A percentile compares a stretch with the other conserved stretches of the same genome.
phyloP scores from a whole-genome alignment of 108 stramenopile genomes.

The Discostella stelligeroides region DNA sequence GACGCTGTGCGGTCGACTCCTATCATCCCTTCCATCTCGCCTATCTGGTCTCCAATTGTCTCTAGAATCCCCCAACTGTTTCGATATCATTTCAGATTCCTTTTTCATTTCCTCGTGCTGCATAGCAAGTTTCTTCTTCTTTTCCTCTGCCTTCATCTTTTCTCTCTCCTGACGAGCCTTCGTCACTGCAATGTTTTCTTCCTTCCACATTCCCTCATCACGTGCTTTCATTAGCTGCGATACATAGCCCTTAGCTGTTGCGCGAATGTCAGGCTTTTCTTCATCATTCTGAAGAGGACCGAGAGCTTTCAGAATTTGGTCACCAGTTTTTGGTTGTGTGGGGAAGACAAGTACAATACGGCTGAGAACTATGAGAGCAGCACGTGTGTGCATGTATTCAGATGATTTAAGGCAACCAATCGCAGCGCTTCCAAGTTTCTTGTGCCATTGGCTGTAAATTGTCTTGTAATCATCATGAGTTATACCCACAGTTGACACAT shows the following conservation, averaged over 20 bases:
- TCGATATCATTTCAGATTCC: constrained; percentile 68
- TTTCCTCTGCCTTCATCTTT: constrained; percentile 59
- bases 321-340: constrained; percentile 70
- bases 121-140: constrained; percentile 67
- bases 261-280: constrained; percentile 77
- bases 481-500: constrained; percentile 35
- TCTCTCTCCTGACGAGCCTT: constrained; percentile 73
- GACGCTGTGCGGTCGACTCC: constrained; percentile 35
- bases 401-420: constrained; percentile 75
- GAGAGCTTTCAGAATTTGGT: constrained; percentile 65
- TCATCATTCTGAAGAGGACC: constrained; percentile 67
- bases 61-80: constrained; percentile 55
- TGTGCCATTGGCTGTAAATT: constrained; percentile 82
- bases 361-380: constrained; percentile 75
- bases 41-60: constrained; percentile 31
- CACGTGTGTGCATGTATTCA: constrained; percentile 86
- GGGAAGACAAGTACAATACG: constrained; percentile 80
- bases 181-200: constrained; percentile 68
- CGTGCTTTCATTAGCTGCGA: constrained; percentile 78
- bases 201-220: constrained; percentile 86
- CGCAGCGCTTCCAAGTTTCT: constrained; percentile 61
- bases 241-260: constrained; percentile 76
- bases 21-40: constrained; percentile 30
- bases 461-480: constrained; percentile 60
- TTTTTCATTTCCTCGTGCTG: constrained; percentile 73